Base-by-base conservation (phyloP, 177 flowering plant genomes). In the Vitis hybrid region DNA sequence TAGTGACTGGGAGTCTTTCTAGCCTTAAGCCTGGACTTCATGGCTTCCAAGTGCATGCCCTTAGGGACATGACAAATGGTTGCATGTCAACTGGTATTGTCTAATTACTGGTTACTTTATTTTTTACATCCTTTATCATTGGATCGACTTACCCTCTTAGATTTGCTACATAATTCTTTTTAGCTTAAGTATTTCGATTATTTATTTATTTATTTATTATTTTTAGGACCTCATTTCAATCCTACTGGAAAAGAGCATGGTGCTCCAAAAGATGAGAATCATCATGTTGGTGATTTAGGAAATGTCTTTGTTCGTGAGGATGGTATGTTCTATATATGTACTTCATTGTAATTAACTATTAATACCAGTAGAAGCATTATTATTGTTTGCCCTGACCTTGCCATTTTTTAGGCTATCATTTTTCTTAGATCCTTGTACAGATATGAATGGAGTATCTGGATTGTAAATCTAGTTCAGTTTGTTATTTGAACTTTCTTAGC, bases 21-120 rank as follows among this genome's bases (percentile, higher is more conserved):
- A 97, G 99, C 52, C 96, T 95, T 27, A 82, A 81, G 73, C 91
- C 91, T 64, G 98, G 99, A 51, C 90, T 81, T 71, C 98, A 95
- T 76, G 99, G 98, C 13, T 93, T 95, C 84, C 99, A 95, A 73
- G 97, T 95, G 59, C 99, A 95, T 82, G 89, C 97, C 21, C 91
- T 93, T 74, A 97, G 97, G 35, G 98, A 93, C 81, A 95, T 94
- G 7, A 93, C 98, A 30, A 95, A 95, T 76, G 99, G 98, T 24
- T 95, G 98, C 83, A 80, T 90, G 91, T 95, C 98, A 71, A 91
- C 97, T 70, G 97, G 96, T 91, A 88, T 41, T 48, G 3, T 69
- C 15, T 14, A 35, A 41, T 46, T 46, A 11, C 3, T 32, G 4
- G 41, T 32, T 32, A 32, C 0, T 32, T 32, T 32, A 32, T 32